A percentile compares a stretch with the other conserved stretches of the same genome.
Conservation (phyloP, 1,139 yeast genomes). For the Yamadazyma songkhlaensis region DNA sequence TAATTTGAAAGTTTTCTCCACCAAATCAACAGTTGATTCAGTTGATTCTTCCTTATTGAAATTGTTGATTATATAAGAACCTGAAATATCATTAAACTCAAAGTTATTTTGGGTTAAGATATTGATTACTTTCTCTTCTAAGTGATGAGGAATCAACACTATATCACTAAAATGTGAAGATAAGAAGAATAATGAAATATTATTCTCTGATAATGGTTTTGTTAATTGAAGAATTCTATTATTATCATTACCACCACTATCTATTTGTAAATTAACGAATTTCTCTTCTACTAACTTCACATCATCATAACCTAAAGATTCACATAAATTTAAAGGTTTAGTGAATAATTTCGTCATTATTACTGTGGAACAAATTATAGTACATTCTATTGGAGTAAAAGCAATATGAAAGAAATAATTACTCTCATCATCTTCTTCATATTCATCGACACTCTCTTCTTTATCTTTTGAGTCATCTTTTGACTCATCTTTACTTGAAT, state of each 20-base stretch:
- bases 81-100: slow-evolving; percentile 41
- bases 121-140: slow-evolving; percentile 42
- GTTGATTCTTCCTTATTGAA: not conserved
- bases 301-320: slow-evolving; percentile 24
- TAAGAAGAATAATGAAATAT: slow-evolving; percentile 59
- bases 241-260: slow-evolving; percentile 59
- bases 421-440: slow-evolving; percentile 10
- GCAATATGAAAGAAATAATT: slow-evolving; percentile 49
- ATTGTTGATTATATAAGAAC: slow-evolving; percentile 25
- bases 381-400: slow-evolving; percentile 55
- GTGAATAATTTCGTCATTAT: slow-evolving; percentile 36
- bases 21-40: slow-evolving; percentile 16
- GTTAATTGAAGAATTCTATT: slow-evolving; percentile 57
- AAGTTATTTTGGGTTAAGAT: slow-evolving; percentile 45
- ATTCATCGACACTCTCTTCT: not conserved
- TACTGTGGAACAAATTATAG: slow-evolving; percentile 47
- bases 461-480: slow-evolving; percentile 1
- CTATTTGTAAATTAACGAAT: slow-evolving; percentile 57
- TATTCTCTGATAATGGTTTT: slow-evolving; percentile 56
- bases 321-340: slow-evolving; percentile 30
- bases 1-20: slow-evolving; percentile 35
- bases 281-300: slow-evolving; percentile 45
- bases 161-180: slow-evolving; percentile 67
- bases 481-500: slow-evolving; percentile 18
- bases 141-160: slow-evolving; percentile 54